phyloP scores from a whole-genome alignment of 2,329 filamentous ascomycete genomes.

The Paramyrothecium roridum region DNA sequence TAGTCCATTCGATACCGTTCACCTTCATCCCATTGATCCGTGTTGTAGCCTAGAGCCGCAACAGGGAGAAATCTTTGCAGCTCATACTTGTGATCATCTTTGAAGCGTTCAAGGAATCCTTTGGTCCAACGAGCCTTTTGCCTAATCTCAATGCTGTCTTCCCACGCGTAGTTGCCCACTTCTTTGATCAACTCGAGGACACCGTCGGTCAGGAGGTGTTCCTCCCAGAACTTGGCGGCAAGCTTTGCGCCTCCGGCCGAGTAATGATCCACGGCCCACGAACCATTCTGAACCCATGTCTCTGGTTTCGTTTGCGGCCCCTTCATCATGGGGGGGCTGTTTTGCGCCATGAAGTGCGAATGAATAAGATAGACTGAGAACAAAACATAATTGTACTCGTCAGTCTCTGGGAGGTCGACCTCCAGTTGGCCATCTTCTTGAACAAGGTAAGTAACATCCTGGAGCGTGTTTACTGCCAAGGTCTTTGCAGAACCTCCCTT shows the following conservation, averaged over 20 bases:
- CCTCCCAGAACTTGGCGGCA: neutral
- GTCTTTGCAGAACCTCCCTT: neutral
- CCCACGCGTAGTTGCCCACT: constrained; percentile 1
- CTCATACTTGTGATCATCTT: neutral
- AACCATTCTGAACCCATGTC: neutral
- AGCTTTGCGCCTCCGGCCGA: neutral
- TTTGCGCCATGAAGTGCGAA: neutral
- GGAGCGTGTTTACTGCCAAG: neutral
- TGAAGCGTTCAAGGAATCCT: neutral
- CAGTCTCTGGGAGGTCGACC: neutral
- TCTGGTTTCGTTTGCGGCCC: neutral
- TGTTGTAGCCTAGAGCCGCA: neutral
- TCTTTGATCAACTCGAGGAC: neutral
- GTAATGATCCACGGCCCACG: neutral
- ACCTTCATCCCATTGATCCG: neutral
- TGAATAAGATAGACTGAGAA: neutral
- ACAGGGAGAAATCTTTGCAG: neutral
- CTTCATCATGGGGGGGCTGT: neutral
- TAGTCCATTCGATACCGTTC: too few relatives aligned
- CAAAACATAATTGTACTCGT: neutral
- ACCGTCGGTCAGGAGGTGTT: neutral
- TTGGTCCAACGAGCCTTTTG: neutral
- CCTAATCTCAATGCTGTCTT: constrained; percentile 4
- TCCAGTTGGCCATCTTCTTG: neutral
- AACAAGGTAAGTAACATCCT: neutral